phyloP scores from a whole-genome alignment of 768 basidiomycete genomes.

The Gymnopilus junonius region DNA sequence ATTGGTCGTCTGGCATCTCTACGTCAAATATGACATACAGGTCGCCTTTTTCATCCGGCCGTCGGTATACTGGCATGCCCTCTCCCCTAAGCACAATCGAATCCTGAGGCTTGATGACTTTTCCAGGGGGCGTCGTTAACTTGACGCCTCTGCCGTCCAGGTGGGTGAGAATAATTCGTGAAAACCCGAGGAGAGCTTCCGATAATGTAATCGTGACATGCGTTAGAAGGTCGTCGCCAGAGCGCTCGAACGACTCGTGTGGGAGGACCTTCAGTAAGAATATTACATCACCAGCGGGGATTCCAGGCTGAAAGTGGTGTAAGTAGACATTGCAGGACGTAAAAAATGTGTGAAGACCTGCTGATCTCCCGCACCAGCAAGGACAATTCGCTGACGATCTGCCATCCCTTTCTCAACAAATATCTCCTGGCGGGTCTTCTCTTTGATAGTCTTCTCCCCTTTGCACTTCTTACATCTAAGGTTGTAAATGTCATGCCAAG shows the following conservation, averaged over 20 bases:
- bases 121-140: conserved; percentile 73
- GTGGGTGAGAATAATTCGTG: conserved; percentile 87
- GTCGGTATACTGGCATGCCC: conserved; percentile 86
- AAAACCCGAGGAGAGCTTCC: conserved; percentile 95
- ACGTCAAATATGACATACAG: conserved; percentile 82
- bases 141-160: conserved; percentile 92
- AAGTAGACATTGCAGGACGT: background rate
- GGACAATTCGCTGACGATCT: conserved; percentile 81
- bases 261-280: conserved; percentile 72
- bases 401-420: conserved; percentile 87
- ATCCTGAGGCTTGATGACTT: conserved; percentile 75
- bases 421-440: conserved; percentile 90
- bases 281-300: conserved; percentile 89
- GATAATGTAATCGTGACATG: conserved; percentile 87
- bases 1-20: conserved; percentile 85
- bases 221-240: conserved; percentile 80
- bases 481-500: background rate
- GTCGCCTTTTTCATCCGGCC: conserved; percentile 72
- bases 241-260: conserved; percentile 84
- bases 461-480: conserved; percentile 95
- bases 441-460: conserved; percentile 79
- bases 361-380: conserved; percentile 93
- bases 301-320: conserved; percentile 61
- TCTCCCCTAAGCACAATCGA: conserved; percentile 80
- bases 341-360: conserved; percentile 48